Evolutionary conservation across 345 rosid genomes (phyloP), one percentile per base, ranked within the genome.

Genomic region (Brassica carinata): DNA sequence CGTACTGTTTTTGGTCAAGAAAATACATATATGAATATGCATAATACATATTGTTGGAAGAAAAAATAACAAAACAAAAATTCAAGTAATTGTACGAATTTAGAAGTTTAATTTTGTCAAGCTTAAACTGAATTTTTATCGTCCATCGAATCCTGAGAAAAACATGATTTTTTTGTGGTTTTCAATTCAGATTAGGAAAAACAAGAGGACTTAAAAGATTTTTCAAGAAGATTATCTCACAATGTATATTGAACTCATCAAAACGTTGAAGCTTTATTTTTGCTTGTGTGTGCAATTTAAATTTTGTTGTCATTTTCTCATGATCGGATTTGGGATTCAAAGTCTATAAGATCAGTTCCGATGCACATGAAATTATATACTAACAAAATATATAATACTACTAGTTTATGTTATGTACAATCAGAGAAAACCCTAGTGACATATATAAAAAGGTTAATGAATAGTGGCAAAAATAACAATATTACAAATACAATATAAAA

Each of bases 391-490:
- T 23, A 23, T 8, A 61, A 43, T 36, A 64, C 59, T 78, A 36
- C 33, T 65, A 53, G 34, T 72, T 36, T 18, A 77, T 70, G 26
- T 70, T 34, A 48, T 63, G 57, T 64, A 78, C 67, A 78, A 64
- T 36, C 45, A 51, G n/a, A 70, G 67, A 63, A 64, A 64, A 31
- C 69, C 69, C 81, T 70, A 70, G 70, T 70, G 58, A 38, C 33
- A 76, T 15, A 66, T 73, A 15, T 5, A 17, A 43, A 64, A 55
- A 48, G 62, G 62, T 55, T 55, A 55, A 71, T 69, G 29, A 78
- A 76, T 82, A 81, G 66, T 75, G 83, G 76, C 80, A 80, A 62
- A 70, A 69, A 75, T 34, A 36, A 69, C 64, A 48, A 68, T 67
- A 68, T 62, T 67, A 80, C 71, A 64, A 70, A 55, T 33, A 70